Percentiles rank a stretch among this genome's conserved stretches.
Evolutionary conservation across 2,329 filamentous ascomycete species (phyloP).

Genomic region (Alternaria gansuensis): DNA sequence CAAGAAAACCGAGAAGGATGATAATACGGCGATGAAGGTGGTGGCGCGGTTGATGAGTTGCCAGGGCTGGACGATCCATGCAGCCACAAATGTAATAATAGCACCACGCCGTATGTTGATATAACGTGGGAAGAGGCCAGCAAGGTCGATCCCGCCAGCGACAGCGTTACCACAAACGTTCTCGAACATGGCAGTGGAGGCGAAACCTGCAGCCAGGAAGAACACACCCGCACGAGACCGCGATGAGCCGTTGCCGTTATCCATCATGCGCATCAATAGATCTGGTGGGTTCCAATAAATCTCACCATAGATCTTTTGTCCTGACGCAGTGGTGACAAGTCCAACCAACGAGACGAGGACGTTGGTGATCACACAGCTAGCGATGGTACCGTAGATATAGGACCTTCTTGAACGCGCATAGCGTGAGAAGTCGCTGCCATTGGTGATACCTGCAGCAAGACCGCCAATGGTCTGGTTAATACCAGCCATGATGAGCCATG

Average conservation of each 20-base stretch:
- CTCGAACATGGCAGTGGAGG: constrained; percentile 54
- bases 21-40: constrained; percentile 52
- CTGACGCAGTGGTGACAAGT: constrained; percentile 54
- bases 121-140: constrained; percentile 47
- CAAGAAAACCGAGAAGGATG: constrained; percentile 56
- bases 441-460: constrained; percentile 55
- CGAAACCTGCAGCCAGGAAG: constrained; percentile 50
- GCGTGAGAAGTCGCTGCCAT: constrained; percentile 57
- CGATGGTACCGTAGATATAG: constrained; percentile 54
- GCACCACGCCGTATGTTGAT: constrained; percentile 49
- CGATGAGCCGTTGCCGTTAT: constrained; percentile 54
- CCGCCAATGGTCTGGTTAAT: constrained; percentile 57
- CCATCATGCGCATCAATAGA: constrained; percentile 58
- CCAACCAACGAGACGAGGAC: constrained; percentile 56
- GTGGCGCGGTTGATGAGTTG: constrained; percentile 51
- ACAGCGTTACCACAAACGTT: constrained; percentile 51
- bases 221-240: constrained; percentile 50
- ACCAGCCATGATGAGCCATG: constrained; percentile 59
- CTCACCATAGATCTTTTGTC: constrained; percentile 50
- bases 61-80: constrained; percentile 52
- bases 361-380: constrained; percentile 54
- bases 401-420: constrained; percentile 51
- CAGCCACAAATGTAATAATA: constrained; percentile 49
- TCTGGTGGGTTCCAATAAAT: constrained; percentile 57
- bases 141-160: constrained; percentile 50